These are phyloP conservation scores for Exophiala sp. DNA, from an alignment of 2,329 filamentous ascomycete species.

Conservation along the genomic window DNA sequence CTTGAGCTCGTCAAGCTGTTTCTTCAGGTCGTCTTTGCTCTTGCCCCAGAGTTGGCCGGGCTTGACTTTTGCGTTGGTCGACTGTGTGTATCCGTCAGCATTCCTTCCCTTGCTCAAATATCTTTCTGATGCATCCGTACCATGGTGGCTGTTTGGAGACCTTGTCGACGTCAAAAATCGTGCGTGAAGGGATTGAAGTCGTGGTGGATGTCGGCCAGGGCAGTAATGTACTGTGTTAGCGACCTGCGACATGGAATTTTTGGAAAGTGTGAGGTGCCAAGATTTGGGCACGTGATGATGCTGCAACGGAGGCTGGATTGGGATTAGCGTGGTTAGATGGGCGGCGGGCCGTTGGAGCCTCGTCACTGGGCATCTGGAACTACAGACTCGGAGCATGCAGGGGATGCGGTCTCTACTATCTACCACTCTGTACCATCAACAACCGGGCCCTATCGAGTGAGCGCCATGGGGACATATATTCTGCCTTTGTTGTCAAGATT, in stretches of 20 bases:
- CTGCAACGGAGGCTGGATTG: neutral
- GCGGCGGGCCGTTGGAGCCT: slow-evolving; percentile 7
- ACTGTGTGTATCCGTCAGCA: slow-evolving; percentile 38
- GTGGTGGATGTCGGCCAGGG: slow-evolving; percentile 4
- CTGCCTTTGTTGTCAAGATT: neutral
- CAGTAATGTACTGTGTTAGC: neutral
- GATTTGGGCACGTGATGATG: slow-evolving; percentile 5
- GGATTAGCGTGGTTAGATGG: neutral
- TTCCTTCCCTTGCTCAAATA: slow-evolving; percentile 1
- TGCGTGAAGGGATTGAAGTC: slow-evolving; percentile 7
- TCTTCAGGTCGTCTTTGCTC: slow-evolving; percentile 96
- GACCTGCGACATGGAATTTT: slow-evolving; percentile 8
- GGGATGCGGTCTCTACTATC: too few species aligned
- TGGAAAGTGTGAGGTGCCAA: slow-evolving; percentile 11
- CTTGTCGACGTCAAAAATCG: slow-evolving; percentile 18
- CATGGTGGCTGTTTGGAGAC: slow-evolving; percentile 23
- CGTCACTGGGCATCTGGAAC: too few species aligned
- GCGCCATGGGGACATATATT: neutral
- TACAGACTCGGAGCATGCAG: neutral
- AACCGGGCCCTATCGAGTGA: neutral
- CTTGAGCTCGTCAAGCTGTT: slow-evolving; percentile 94
- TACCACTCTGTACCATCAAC: neutral
- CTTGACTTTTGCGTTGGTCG: slow-evolving; percentile 71
- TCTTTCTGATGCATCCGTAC: slow-evolving; percentile 7
- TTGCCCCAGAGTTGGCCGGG: slow-evolving; percentile 95